These are phyloP conservation scores for Pseudogymnoascus sp. DNA, from an alignment of 2,329 filamentous ascomycete species.

Conservation along the genomic window DNA sequence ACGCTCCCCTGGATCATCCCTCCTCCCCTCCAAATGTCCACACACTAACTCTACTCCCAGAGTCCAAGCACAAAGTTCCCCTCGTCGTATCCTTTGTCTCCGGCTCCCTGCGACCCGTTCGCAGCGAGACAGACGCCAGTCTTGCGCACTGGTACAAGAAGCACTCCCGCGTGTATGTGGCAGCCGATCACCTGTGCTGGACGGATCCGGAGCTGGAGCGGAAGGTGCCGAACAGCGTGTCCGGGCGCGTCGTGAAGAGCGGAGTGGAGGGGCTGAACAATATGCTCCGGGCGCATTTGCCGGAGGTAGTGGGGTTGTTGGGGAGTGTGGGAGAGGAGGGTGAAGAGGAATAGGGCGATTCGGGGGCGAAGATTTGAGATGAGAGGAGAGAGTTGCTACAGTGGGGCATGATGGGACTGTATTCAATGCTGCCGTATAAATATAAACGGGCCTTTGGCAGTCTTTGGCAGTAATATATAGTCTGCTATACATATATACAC, in stretches of 20 bases:
- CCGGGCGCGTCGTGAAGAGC: slow-evolving; percentile 52
- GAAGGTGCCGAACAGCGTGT: slow-evolving; percentile 54
- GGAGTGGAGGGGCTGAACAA: slow-evolving; percentile 41
- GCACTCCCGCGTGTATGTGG: slow-evolving; percentile 74
- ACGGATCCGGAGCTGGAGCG: slow-evolving; percentile 51
- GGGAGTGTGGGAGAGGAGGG: slow-evolving; percentile 16
- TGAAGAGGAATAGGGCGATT: slow-evolving; percentile 14
- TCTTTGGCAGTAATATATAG: background rate
- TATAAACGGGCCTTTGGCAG: background rate
- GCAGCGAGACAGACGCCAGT: slow-evolving; percentile 67
- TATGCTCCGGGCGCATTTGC: slow-evolving; percentile 52
- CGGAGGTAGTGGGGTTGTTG: slow-evolving; percentile 49
- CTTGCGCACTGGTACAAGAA: slow-evolving; percentile 77
- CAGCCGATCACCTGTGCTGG: slow-evolving; percentile 71
- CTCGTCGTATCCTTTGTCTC: slow-evolving; percentile 78
- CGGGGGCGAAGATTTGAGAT: background rate
- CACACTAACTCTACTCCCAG: slow-evolving; percentile 29
- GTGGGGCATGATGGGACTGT: background rate
- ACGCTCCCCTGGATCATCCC: background rate
- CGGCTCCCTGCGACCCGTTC: slow-evolving; percentile 69
- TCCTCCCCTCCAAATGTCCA: slow-evolving; percentile 11
- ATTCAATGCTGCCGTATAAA: background rate
- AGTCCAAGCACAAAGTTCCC: slow-evolving; percentile 61
- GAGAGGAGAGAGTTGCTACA: background rate
- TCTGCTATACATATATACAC: background rate